phyloP scores from a whole-genome alignment of 441 rosid genomes.

The Pelargonium citronellum region DNA sequence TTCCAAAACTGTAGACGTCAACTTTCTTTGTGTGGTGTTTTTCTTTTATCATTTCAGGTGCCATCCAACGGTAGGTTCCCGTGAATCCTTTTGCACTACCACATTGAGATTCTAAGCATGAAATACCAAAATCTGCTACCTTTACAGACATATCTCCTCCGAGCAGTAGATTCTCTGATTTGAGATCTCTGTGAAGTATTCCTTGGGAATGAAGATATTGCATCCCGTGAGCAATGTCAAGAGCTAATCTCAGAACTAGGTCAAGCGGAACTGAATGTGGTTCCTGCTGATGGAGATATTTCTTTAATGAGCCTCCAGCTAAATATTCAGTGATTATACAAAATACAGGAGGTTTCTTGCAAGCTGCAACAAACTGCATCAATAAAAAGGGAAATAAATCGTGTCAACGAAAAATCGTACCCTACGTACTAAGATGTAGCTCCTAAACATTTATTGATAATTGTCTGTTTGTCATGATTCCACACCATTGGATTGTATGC shows the following conservation, averaged over 20 bases:
- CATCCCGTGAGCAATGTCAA: slow-evolving; percentile 72
- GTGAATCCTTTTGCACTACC: slow-evolving; percentile 67
- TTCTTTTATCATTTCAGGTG: slow-evolving; percentile 78
- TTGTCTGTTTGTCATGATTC: not conserved
- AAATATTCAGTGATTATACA: slow-evolving; percentile 71
- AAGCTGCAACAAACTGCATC: slow-evolving; percentile 70
- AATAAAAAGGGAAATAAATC: slow-evolving; percentile 19
- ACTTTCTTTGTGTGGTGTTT: slow-evolving; percentile 72
- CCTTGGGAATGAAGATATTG: slow-evolving; percentile 67
- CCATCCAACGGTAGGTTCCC: slow-evolving; percentile 88
- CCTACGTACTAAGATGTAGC: not conserved
- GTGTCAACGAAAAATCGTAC: slow-evolving; percentile 10
- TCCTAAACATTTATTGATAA: not conserved
- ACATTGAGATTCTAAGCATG: slow-evolving; percentile 66
- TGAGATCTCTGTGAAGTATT: slow-evolving; percentile 67
- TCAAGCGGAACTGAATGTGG: slow-evolving; percentile 57
- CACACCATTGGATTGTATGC: not conserved
- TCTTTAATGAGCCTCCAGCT: slow-evolving; percentile 63
- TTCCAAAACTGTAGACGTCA: slow-evolving; percentile 75
- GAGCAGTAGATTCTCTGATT: slow-evolving; percentile 72
- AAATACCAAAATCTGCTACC: slow-evolving; percentile 76
- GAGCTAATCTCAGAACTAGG: slow-evolving; percentile 54
- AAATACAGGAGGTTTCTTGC: slow-evolving; percentile 72
- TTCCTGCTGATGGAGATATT: slow-evolving; percentile 64
- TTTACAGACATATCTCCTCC: slow-evolving; percentile 60